Conservation (phyloP, 2,329 filamentous ascomycete species). For the Furcasterigmium sp. region DNA sequence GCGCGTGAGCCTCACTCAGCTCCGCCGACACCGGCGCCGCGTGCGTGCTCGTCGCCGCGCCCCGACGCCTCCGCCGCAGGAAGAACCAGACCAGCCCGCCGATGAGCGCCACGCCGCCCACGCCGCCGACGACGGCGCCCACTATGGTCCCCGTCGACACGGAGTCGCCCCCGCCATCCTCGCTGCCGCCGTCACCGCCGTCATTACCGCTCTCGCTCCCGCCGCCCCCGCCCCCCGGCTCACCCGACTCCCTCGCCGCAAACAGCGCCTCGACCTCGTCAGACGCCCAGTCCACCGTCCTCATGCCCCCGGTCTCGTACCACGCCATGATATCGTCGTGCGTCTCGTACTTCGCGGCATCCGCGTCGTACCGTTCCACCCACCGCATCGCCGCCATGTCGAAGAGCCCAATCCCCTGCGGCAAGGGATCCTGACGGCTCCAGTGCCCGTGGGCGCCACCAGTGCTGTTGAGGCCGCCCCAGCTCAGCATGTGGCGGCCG, state of each 20-base stretch:
- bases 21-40: neutral
- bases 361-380: neutral
- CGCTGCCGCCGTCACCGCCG: neutral
- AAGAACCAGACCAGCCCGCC: neutral
- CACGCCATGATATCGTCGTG: neutral
- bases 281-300: neutral
- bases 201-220: neutral
- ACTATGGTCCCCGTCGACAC: neutral
- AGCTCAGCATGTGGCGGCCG: conserved; percentile 4
- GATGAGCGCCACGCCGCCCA: neutral
- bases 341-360: conserved; percentile 4
- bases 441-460: neutral
- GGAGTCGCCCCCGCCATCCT: neutral
- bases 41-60: neutral
- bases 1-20: no score
- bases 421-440: neutral
- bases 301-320: conserved; percentile 1
- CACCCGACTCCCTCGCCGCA: neutral
- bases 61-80: neutral
- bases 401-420: conserved; percentile 4
- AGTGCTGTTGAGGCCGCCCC: neutral
- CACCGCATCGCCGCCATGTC: conserved; percentile 6
- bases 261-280: neutral
- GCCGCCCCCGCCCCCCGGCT: neutral
- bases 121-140: conserved; percentile 1